A percentile compares a stretch with the other conserved stretches of the same genome.
Evolutionary conservation across 495 filamentous ascomycete species (phyloP).

Genomic region (Collariella sp.): DNA sequence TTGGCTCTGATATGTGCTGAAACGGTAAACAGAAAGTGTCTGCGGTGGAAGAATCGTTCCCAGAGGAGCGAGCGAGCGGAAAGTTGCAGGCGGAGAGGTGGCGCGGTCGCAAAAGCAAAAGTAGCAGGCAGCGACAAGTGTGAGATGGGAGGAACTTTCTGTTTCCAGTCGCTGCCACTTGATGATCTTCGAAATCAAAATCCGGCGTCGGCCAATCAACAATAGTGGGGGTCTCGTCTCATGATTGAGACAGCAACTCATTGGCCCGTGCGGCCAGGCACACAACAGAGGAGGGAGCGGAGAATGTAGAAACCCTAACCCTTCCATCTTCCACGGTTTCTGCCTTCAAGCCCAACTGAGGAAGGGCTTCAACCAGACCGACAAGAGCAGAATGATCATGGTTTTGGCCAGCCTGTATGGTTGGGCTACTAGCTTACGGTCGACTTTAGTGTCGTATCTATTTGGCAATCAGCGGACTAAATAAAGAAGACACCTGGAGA

Average conservation of each 20-base stretch:
- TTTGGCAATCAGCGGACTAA: no score
- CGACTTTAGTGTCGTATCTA: no score
- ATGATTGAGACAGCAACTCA: constrained; percentile 13
- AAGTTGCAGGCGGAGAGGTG: constrained; percentile 1
- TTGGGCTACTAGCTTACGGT: no score
- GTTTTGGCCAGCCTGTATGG: no score
- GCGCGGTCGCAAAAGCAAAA: neutral
- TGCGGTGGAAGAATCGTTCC: neutral
- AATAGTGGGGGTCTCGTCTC: constrained; percentile 24
- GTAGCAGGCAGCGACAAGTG: constrained; percentile 14
- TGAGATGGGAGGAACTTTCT: constrained; percentile 5
- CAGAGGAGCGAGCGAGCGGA: neutral
- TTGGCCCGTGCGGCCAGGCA: constrained; percentile 8
- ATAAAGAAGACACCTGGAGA: no score
- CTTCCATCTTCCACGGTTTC: no score
- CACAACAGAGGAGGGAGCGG: no score
- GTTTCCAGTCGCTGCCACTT: constrained; percentile 10
- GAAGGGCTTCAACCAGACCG: no score
- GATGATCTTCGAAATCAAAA: constrained; percentile 22
- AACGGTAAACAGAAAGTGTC: neutral
- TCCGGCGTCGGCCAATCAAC: constrained; percentile 29
- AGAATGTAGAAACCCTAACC: no score
- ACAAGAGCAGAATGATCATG: no score
- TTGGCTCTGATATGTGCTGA: constrained; percentile 19
- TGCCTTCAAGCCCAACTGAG: no score